phyloP scores from a whole-genome alignment of 2,329 filamentous ascomycete species.

The Hysterium pulicare region DNA sequence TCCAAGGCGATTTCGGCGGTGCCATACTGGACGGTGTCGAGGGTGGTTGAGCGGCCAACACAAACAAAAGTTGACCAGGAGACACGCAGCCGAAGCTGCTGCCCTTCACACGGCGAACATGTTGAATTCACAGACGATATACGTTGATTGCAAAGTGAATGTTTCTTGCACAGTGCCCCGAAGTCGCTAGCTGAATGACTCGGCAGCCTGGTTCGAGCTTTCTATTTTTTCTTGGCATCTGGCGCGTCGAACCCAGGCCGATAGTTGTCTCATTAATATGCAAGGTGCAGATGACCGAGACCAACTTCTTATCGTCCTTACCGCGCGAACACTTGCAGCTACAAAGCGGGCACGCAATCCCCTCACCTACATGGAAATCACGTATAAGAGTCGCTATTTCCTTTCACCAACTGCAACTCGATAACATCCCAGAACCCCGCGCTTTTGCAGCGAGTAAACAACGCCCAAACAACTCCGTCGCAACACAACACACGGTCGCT shows the following conservation, averaged over 20 bases:
- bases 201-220: background rate
- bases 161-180: slow-evolving; percentile 6
- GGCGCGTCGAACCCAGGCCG: background rate
- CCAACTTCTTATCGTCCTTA: too few relatives aligned
- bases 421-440: slow-evolving; percentile 9
- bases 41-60: slow-evolving; percentile 30
- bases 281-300: background rate
- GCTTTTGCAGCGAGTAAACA: slow-evolving; percentile 36
- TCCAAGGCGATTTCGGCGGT: slow-evolving; percentile 44
- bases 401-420: background rate
- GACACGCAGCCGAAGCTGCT: slow-evolving; percentile 48
- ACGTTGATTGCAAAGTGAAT: background rate
- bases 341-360: background rate
- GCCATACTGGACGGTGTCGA: slow-evolving; percentile 44
- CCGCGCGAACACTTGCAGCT: too few relatives aligned
- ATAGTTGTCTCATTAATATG: background rate
- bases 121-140: slow-evolving; percentile 6
- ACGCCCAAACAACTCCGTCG: slow-evolving; percentile 31
- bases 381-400: too few relatives aligned
- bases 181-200: slow-evolving; percentile 10
- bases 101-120: slow-evolving; percentile 43
- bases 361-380: background rate
- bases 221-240: background rate
- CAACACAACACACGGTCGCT: slow-evolving; percentile 8
- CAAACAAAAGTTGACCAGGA: slow-evolving; percentile 28